Conservation (phyloP, 2,329 filamentous ascomycete species). For the Xylariomycetidae sp. region DNA sequence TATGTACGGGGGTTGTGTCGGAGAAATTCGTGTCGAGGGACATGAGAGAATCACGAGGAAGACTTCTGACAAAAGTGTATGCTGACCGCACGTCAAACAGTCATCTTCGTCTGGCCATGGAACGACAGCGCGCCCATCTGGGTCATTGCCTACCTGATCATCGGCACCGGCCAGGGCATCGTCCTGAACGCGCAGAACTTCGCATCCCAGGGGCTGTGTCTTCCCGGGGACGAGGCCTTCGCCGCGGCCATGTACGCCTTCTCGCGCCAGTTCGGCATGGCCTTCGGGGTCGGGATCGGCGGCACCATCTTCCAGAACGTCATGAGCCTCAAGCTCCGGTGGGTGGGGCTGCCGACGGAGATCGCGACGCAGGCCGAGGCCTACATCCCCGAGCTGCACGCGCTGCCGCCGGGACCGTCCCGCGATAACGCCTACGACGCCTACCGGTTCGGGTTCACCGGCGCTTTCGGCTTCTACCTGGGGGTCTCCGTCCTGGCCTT, state of each 20-base stretch:
- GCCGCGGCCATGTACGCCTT: constrained; percentile 38
- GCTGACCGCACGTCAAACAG: no score
- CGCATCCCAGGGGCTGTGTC: constrained; percentile 33
- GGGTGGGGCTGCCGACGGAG: constrained; percentile 22
- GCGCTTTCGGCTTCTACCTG: constrained; percentile 14
- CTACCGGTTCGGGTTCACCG: constrained; percentile 19
- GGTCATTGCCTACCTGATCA: constrained; percentile 29
- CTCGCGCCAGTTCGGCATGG: constrained; percentile 35
- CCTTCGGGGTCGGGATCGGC: constrained; percentile 36
- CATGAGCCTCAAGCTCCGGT: constrained; percentile 28
- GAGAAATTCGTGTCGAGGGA: no score
- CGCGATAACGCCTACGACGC: constrained; percentile 13
- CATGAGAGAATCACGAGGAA: no score
- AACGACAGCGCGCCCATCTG: constrained; percentile 25
- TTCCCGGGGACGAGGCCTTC: constrained; percentile 29
- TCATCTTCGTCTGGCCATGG: constrained; percentile 13
- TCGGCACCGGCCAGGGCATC: constrained; percentile 32
- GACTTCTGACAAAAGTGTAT: no score
- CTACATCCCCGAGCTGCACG: constrained; percentile 16
- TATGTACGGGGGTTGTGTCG: no score
- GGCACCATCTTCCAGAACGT: constrained; percentile 38
- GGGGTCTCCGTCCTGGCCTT: constrained; percentile 15
- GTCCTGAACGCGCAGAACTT: constrained; percentile 35
- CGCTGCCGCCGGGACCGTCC: constrained; percentile 8
- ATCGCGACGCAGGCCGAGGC: constrained; percentile 24